Base-by-base conservation (phyloP, 306 rosid species). In the Chamaecrista fasciculata region DNA sequence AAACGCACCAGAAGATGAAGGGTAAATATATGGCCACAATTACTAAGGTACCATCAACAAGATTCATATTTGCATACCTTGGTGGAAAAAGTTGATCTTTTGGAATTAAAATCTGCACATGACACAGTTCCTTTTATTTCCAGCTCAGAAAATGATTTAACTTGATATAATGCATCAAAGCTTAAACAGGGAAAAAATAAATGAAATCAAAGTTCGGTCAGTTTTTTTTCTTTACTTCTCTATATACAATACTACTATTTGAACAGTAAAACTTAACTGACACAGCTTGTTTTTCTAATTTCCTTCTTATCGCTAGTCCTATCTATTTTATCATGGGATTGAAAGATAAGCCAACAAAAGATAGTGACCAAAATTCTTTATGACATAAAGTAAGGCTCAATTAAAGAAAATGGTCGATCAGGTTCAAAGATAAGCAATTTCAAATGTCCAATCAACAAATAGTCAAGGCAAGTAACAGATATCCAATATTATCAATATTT, bases 81-180 rank as follows among this genome's bases (percentile, higher is more conserved):
- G 46, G 72, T 56, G 44, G 62, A 62, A 48, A 77, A 56, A 26
- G 23, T 66, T 48, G 86, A 78, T 70, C 74, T 81, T 81, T 62
- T 87, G 56, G 52, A 66, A 67, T 80, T 79, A 69, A 84, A 80
- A 71, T 88, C 92, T 8, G 82, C 75, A 71, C 66, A 77, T 20
- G 79, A 78, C 11, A 76, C 39, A 76, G 73, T 76, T 81, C 81
- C 80, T 76, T 60, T 80, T 28, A 71, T 52, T 75, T 60, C 66
- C 77, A 79, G 19, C 70, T 72, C 67, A 72, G 62, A 60, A 71
- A 20, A 40, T 64, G 37, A 57, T 48, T 60, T 57, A 37, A 43
- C n/a, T 71, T 73, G 36, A 42, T 7, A 67, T 9, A 55, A 50
- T 19, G 67, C 68, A 58, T 81, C 4, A 33, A 33, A 33, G 36